Percentiles rank a stretch among this genome's conserved stretches.
Conservation (phyloP, 805 yeast genomes). For the Myxozyma nipponensis region DNA sequence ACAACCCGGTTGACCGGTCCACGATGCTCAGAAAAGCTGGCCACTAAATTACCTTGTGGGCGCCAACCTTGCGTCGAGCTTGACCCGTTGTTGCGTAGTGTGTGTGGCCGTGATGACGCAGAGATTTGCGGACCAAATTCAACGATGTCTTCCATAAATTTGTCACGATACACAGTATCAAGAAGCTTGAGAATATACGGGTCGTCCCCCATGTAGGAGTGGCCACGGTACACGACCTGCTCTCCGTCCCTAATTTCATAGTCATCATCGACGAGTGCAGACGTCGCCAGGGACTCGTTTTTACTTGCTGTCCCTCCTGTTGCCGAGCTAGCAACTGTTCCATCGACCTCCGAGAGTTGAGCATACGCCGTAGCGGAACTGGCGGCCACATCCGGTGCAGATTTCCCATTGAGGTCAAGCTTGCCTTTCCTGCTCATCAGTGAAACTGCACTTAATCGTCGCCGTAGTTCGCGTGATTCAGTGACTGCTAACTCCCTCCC, state of each 20-base stretch:
- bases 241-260: background rate
- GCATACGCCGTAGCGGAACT: slow-evolving; percentile 25
- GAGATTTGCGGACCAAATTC: slow-evolving; percentile 57
- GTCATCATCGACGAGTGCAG: background rate
- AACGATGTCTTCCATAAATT: slow-evolving; percentile 54
- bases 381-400: slow-evolving; percentile 27
- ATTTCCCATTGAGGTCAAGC: slow-evolving; percentile 7
- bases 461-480: slow-evolving; percentile 17
- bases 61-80: slow-evolving; percentile 29
- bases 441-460: slow-evolving; percentile 16
- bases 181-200: slow-evolving; percentile 59
- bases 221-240: slow-evolving; percentile 10
- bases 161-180: slow-evolving; percentile 50
- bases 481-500: slow-evolving; percentile 10
- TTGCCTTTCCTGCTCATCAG: slow-evolving; percentile 5
- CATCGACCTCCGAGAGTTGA: slow-evolving; percentile 14
- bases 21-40: slow-evolving; percentile 62
- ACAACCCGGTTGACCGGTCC: slow-evolving; percentile 55
- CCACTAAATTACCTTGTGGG: slow-evolving; percentile 54
- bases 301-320: background rate
- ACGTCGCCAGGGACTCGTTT: background rate
- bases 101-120: slow-evolving; percentile 11
- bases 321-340: background rate
- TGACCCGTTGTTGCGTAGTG: slow-evolving; percentile 6
- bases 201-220: slow-evolving; percentile 63